Percentiles rank a stretch among this genome's conserved stretches.
phyloP scores from a whole-genome alignment of 768 basidiomycete genomes.

The Hysterangium stoloniferum region DNA sequence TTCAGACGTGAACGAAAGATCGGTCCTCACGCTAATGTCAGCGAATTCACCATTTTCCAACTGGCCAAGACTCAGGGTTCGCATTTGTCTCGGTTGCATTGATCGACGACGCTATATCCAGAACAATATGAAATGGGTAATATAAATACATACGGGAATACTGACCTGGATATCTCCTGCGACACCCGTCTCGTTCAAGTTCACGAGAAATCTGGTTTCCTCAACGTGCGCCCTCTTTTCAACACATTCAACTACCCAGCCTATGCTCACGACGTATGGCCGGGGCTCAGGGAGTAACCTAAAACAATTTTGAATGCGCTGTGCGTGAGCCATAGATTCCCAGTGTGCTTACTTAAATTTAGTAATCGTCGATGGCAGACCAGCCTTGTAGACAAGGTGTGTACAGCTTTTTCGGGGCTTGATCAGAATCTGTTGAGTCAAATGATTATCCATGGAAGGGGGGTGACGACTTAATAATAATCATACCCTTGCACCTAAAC shows the following conservation, averaged over 20 bases:
- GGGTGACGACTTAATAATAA: not conserved
- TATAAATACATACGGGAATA: conserved; percentile 1
- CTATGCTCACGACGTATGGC: conserved; percentile 74
- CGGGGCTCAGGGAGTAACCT: conserved; percentile 60
- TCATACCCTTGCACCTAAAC: conserved; percentile 73
- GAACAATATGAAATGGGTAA: not conserved
- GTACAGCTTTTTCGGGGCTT: conserved; percentile 69
- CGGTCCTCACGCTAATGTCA: conserved; percentile 6
- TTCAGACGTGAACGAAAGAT: conserved; percentile 10
- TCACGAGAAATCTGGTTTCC: conserved; percentile 57
- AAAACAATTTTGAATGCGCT: not conserved
- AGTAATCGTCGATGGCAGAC: conserved; percentile 61
- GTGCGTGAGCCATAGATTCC: not conserved
- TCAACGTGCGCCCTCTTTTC: conserved; percentile 59
- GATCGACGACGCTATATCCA: conserved; percentile 57
- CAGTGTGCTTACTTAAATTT: conserved; percentile 50
- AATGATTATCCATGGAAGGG: not conserved
- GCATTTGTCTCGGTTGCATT: conserved; percentile 56
- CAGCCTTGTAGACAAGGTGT: conserved; percentile 83
- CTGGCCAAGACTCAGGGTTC: conserved; percentile 9
- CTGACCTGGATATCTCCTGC: conserved; percentile 57
- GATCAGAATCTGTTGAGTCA: conserved; percentile 40
- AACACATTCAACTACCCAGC: conserved; percentile 84
- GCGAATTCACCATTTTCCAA: conserved; percentile 2
- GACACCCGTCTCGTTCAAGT: conserved; percentile 53